Conservation (phyloP, 495 filamentous ascomycete species). For the Daldinia grandis region DNA sequence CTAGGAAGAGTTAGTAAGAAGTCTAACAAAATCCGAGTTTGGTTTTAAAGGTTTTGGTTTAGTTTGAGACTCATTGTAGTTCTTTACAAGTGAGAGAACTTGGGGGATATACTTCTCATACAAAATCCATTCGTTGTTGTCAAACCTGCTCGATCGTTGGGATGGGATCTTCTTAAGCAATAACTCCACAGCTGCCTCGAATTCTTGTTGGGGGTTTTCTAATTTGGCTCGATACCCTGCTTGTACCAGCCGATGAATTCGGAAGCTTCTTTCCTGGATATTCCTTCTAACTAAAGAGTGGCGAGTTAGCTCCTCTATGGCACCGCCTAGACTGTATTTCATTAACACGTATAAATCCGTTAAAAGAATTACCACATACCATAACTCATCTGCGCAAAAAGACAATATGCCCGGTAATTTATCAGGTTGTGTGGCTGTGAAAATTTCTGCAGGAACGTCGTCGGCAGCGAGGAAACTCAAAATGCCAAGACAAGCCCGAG, state of each 20-base stretch:
- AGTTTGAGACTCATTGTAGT: constrained; percentile 18
- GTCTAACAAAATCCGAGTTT: constrained; percentile 9
- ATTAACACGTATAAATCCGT: constrained; percentile 2
- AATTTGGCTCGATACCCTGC: constrained; percentile 37
- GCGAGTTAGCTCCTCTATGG: constrained; percentile 27
- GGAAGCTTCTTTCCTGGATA: constrained; percentile 19
- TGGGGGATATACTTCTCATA: constrained; percentile 25
- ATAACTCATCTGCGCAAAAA: constrained; percentile 8
- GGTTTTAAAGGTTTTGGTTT: constrained; percentile 14
- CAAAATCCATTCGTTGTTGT: constrained; percentile 21
- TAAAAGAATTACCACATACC: background rate
- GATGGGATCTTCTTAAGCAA: constrained; percentile 12
- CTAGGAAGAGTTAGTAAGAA: constrained; percentile 19
- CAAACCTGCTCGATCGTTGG: constrained; percentile 13
- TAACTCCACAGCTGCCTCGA: constrained; percentile 14
- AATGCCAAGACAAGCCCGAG: constrained; percentile 43
- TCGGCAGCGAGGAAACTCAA: constrained; percentile 51
- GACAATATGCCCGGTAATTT: background rate
- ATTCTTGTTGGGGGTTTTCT: constrained; percentile 36
- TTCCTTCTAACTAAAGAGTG: constrained; percentile 33
- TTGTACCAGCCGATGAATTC: constrained; percentile 40
- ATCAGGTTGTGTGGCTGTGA: constrained; percentile 6
- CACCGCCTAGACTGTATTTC: constrained; percentile 6
- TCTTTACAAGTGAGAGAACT: constrained; percentile 14
- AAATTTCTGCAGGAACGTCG: constrained; percentile 43